Base-by-base conservation (phyloP, 2,329 filamentous ascomycete genomes). In the Aspergillus fructus region DNA sequence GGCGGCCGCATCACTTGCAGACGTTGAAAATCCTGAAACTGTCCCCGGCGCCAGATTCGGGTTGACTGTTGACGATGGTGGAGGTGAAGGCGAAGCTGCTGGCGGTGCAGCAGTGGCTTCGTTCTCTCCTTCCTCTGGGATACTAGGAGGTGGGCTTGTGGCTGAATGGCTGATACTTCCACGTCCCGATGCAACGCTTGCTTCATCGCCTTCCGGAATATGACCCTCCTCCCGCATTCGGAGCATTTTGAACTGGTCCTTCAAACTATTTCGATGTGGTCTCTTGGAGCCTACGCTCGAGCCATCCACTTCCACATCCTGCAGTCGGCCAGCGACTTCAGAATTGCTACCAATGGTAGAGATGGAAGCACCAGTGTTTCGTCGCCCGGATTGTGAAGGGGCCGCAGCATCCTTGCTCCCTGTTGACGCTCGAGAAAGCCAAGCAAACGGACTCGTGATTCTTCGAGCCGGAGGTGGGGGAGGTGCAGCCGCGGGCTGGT, bases 381-480 rank as follows among this genome's bases (percentile, higher is more conserved):
- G 83, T 65, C 88, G 78, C 41, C 76, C 76, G 27, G 75, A 71
- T 24, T 71, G 64, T 34, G 68, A 77, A 59, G 82, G 82, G 5
- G 86, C 82, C 51, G 84, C 81, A 42, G 79, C 72, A 52, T 83
- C 84, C 70, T 82, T 83, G 37, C 82, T 81, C 11, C 75, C 73
- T 27, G 74, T 75, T 23, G 85, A 84, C 71, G 82, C 88, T 64
- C 91, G 81, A 33, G 90, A 91, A 40, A 96, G 82, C 87, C 90
- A 93, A 40, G 90, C 85, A 67, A 96, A 96, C n/a, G 89, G 91
- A 64, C 90, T 91, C 8, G 90, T 93, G 55, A 96, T 83, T 73
- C 94, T 96, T 68, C 91, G 83, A 64, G 78, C 67, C 17, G 77
- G 71, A 41, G 76, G 71, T 24, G 71, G 67, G 4, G 74, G 72